phyloP scores from a whole-genome alignment of 768 basidiomycete genomes.

The Pseudohyphozyma bogoriensis region DNA sequence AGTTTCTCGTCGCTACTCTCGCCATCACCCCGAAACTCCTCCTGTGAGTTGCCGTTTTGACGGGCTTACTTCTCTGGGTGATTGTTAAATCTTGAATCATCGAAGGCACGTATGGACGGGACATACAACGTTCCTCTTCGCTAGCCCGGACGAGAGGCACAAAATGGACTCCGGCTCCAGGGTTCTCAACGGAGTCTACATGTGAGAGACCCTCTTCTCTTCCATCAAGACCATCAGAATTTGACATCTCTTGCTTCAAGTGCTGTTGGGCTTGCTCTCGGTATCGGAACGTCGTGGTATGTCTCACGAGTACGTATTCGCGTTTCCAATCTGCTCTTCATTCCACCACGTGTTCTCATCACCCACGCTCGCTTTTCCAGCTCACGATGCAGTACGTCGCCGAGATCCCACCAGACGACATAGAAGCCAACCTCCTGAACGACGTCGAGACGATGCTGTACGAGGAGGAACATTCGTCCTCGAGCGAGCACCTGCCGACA shows the following conservation, averaged over 20 bases:
- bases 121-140: constrained; percentile 56
- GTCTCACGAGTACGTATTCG: constrained; percentile 16
- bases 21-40: constrained; percentile 4
- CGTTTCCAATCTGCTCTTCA: too few species aligned
- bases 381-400: constrained; percentile 26
- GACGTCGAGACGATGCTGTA: constrained; percentile 46
- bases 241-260: constrained; percentile 46
- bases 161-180: constrained; percentile 67
- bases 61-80: background rate
- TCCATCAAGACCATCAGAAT: background rate
- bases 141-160: constrained; percentile 59
- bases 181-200: constrained; percentile 52
- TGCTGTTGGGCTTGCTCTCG: constrained; percentile 54
- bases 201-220: background rate
- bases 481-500: background rate
- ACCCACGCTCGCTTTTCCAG: background rate
- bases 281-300: constrained; percentile 58
- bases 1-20: constrained; percentile 64
- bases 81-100: constrained; percentile 44
- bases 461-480: background rate
- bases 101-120: constrained; percentile 72
- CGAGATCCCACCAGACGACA: constrained; percentile 44
- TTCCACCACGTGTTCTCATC: too few species aligned
- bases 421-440: constrained; percentile 53
- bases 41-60: background rate